These are phyloP conservation scores for Fusarium gaditjirri DNA, from an alignment of 2,329 filamentous ascomycete species.

Conservation along the genomic window DNA sequence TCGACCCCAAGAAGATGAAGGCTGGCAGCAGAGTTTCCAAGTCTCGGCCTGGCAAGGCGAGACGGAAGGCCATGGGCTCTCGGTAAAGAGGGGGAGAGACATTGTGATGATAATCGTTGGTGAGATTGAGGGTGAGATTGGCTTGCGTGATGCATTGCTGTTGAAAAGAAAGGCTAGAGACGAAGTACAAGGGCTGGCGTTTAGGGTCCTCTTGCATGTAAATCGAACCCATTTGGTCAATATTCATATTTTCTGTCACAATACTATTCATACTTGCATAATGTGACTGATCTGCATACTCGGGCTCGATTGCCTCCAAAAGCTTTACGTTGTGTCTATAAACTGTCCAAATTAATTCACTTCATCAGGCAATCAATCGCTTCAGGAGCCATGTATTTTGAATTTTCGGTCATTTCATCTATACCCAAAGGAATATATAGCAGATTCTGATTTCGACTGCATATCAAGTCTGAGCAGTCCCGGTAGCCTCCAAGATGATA, in stretches of 20 bases:
- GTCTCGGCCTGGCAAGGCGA: conserved; percentile 62
- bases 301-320: not conserved
- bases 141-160: conserved; percentile 24
- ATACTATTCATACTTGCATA: not conserved
- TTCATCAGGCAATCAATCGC: not conserved
- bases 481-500: conserved; percentile 21
- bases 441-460: conserved; percentile 47
- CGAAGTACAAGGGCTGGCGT: conserved; percentile 41
- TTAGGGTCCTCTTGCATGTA: conserved; percentile 41
- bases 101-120: conserved; percentile 8
- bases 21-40: conserved; percentile 55
- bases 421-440: conserved; percentile 51
- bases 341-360: not conserved
- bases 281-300: not conserved
- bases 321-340: not conserved
- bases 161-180: conserved; percentile 40
- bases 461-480: conserved; percentile 26
- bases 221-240: conserved; percentile 38
- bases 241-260: conserved; percentile 33
- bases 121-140: not conserved
- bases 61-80: conserved; percentile 57
- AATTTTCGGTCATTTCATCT: conserved; percentile 51
- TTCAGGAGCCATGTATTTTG: conserved; percentile 13
- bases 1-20: conserved; percentile 89
- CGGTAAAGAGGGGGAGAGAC: conserved; percentile 27